Conservation (phyloP, 148 eudicot species). For the Rheum nobile region DNA sequence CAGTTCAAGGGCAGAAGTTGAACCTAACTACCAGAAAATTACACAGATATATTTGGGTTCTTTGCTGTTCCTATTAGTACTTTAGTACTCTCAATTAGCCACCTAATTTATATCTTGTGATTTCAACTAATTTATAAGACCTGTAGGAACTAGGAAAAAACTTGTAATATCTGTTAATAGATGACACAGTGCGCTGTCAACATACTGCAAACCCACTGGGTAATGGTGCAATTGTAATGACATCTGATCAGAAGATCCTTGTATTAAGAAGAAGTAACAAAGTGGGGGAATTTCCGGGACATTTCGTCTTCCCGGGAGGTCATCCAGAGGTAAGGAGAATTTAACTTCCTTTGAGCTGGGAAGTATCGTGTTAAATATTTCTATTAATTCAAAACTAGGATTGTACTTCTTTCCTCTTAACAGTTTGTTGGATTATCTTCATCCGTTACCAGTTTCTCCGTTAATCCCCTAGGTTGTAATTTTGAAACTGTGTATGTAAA, state of each 20-base stretch:
- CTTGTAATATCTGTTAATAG: constrained; percentile 20
- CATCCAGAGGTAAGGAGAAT: constrained; percentile 75
- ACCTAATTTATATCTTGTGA: background rate
- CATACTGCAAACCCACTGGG: constrained; percentile 90
- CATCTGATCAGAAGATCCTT: constrained; percentile 59
- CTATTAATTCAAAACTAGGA: background rate
- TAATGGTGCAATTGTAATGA: constrained; percentile 83
- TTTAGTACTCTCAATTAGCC: background rate
- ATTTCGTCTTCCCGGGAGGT: constrained; percentile 95
- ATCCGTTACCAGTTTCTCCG: background rate
- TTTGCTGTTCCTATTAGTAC: background rate
- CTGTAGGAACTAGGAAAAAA: background rate
- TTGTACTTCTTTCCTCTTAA: background rate
- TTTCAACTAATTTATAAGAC: background rate
- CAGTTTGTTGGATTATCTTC: background rate
- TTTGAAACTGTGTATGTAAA: background rate
- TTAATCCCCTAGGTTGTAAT: background rate
- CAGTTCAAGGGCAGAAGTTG: background rate
- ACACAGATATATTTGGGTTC: background rate
- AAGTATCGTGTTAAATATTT: background rate
- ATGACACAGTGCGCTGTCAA: constrained; percentile 64
- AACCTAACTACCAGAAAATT: background rate
- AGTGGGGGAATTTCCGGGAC: constrained; percentile 91
- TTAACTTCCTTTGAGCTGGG: background rate
- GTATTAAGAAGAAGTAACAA: constrained; percentile 82